phyloP scores from a whole-genome alignment of 768 basidiomycete species.

The Inosperma sp. region DNA sequence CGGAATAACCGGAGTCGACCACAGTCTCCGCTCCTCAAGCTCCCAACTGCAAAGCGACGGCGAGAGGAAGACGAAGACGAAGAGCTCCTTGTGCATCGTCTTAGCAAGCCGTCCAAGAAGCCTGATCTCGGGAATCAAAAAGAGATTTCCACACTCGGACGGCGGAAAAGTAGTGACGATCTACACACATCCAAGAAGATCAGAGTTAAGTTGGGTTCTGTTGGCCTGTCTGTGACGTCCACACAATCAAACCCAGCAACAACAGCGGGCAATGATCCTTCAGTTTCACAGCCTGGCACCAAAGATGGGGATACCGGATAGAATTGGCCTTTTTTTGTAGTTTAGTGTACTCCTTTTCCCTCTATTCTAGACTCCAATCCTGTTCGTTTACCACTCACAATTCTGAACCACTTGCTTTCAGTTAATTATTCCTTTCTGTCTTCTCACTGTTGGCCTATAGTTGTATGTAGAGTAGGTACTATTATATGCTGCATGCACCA shows the following conservation, averaged over 20 bases:
- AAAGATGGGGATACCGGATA: conserved; percentile 78
- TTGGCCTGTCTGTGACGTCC: conserved; percentile 36
- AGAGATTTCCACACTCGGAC: conserved; percentile 25
- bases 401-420: conserved; percentile 7
- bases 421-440: conserved; percentile 1
- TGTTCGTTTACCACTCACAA: neutral
- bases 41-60: conserved; percentile 48
- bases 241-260: conserved; percentile 13
- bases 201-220: conserved; percentile 63
- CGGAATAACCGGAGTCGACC: conserved; percentile 33
- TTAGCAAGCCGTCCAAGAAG: conserved; percentile 58
- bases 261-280: neutral
- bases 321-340: conserved; percentile 11
- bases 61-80: conserved; percentile 74
- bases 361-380: conserved; percentile 4
- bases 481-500: neutral
- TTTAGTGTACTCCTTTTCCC: conserved; percentile 4
- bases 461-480: conserved; percentile 6
- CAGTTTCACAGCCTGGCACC: conserved; percentile 56
- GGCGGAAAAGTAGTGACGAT: conserved; percentile 46
- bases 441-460: neutral
- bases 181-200: conserved; percentile 55
- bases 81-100: conserved; percentile 57
- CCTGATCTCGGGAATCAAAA: conserved; percentile 47
- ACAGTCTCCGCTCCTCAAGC: conserved; percentile 35